A percentile compares a stretch with the other conserved stretches of the same genome.
Conservation (phyloP, 129 eudicot species). For the Lactuca saligna region DNA sequence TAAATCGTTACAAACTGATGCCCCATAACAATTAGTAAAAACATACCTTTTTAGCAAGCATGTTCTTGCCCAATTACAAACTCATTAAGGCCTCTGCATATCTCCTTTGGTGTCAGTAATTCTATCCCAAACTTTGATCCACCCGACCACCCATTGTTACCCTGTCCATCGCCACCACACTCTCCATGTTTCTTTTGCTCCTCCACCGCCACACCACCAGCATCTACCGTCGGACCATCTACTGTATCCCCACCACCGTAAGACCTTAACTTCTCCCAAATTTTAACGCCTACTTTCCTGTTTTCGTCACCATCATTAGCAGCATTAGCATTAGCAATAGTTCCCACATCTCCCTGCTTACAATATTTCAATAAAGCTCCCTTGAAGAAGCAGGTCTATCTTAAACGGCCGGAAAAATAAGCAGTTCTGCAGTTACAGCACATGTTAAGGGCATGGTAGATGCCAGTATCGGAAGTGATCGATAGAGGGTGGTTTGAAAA, state of each 20-base stretch:
- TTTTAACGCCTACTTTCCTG: conserved; percentile 47
- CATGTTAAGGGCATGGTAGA: conserved; percentile 77
- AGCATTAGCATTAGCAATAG: neutral
- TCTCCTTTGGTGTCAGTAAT: conserved; percentile 88
- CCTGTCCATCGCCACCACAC: conserved; percentile 26
- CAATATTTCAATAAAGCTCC: conserved; percentile 80
- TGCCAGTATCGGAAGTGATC: conserved; percentile 58
- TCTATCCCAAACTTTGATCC: conserved; percentile 42
- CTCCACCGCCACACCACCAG: conserved; percentile 7
- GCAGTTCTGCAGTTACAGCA: conserved; percentile 80
- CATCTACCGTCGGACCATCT: conserved; percentile 22
- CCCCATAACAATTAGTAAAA: neutral
- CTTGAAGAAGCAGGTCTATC: conserved; percentile 76
- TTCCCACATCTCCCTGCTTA: conserved; percentile 22
- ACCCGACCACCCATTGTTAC: conserved; percentile 46
- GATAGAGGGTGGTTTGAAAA: conserved; percentile 84
- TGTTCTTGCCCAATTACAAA: conserved; percentile 85
- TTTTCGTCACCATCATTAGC: conserved; percentile 34
- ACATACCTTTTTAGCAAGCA: conserved; percentile 90
- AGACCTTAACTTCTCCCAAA: conserved; percentile 88
- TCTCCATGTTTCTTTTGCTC: conserved; percentile 6
- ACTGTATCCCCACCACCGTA: conserved; percentile 56
- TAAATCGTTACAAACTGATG: neutral
- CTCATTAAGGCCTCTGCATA: conserved; percentile 65
- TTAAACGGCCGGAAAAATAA: conserved; percentile 75